These are phyloP conservation scores for Acacia pycnantha DNA, from an alignment of 331 rosid species.

Conservation along the genomic window DNA sequence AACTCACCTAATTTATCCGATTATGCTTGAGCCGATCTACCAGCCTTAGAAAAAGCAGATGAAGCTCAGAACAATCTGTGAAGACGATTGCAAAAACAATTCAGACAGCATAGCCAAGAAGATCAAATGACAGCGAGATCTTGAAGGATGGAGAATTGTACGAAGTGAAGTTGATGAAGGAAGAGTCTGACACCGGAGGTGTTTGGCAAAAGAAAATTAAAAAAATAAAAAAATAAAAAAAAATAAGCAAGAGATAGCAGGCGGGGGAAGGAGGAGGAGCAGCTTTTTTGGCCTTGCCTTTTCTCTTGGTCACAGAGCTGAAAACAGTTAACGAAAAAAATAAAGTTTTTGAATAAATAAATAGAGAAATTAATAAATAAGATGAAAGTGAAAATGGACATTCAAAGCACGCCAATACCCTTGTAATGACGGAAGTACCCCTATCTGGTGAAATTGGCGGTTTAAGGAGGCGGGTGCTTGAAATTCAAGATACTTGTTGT, in stretches of 20 bases:
- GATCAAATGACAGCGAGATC: conserved; percentile 30
- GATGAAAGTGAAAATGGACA: conserved; percentile 17
- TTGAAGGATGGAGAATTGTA: conserved; percentile 34
- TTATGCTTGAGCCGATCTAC: conserved; percentile 39
- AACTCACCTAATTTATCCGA: conserved; percentile 29
- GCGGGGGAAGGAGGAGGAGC: conserved; percentile 49
- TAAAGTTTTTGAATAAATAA: not conserved
- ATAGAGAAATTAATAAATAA: not conserved
- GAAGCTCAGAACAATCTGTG: conserved; percentile 21
- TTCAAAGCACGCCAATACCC: not conserved
- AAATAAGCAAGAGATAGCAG: conserved; percentile 31
- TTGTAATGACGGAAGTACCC: conserved; percentile 7
- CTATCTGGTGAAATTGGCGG: not conserved
- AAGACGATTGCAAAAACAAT: conserved; percentile 1
- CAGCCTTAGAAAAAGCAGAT: conserved; percentile 25
- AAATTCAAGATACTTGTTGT: not conserved
- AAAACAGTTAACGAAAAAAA: not conserved
- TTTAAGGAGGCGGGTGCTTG: not conserved
- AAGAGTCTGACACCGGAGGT: conserved; percentile 38
- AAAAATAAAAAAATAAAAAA: not conserved
- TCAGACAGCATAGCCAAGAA: not conserved
- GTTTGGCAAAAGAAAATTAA: conserved; percentile 46
- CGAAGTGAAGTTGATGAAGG: not conserved
- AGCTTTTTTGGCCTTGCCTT: conserved; percentile 42
- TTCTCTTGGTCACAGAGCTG: not conserved